Conservation (phyloP, 1,284 basidiomycete species). For the Lignosus rhinocerotis region DNA sequence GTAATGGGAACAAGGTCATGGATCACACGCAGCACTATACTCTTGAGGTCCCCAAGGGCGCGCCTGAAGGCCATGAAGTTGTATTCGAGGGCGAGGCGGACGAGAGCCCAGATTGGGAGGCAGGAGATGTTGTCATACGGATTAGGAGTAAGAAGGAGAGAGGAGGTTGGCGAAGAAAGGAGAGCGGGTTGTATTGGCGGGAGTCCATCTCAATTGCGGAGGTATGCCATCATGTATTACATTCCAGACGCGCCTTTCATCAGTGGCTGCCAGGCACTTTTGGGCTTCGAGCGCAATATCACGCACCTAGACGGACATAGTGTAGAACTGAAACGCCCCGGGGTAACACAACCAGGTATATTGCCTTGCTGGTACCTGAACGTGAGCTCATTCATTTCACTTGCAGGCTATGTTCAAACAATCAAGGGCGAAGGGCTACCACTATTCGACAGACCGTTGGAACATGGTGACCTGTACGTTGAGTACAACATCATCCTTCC, state of each 20-base stretch:
- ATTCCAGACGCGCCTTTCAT: neutral
- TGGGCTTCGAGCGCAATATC: slow-evolving; percentile 83
- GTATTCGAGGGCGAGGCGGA: slow-evolving; percentile 93
- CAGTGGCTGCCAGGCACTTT: slow-evolving; percentile 56
- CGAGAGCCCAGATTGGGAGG: slow-evolving; percentile 89
- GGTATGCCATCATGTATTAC: slow-evolving; percentile 44
- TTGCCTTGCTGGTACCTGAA: neutral
- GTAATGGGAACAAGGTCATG: slow-evolving; percentile 79
- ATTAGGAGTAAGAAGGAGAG: slow-evolving; percentile 74
- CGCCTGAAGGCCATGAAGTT: slow-evolving; percentile 90
- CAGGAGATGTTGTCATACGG: slow-evolving; percentile 87
- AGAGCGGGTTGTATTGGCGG: slow-evolving; percentile 85
- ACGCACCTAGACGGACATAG: slow-evolving; percentile 88
- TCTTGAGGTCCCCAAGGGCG: slow-evolving; percentile 82
- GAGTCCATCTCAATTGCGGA: slow-evolving; percentile 90
- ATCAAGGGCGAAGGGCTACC: slow-evolving; percentile 92
- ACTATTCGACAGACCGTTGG: slow-evolving; percentile 50
- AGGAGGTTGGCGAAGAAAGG: slow-evolving; percentile 86
- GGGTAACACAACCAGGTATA: slow-evolving; percentile 88
- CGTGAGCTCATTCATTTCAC: neutral
- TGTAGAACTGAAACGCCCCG: slow-evolving; percentile 69
- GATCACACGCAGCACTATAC: slow-evolving; percentile 83
- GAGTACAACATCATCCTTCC: slow-evolving; percentile 92
- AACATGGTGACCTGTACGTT: slow-evolving; percentile 83
- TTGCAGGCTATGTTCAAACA: slow-evolving; percentile 77